These are phyloP conservation scores for Ophioceras dolichostomum DNA, from an alignment of 2,329 filamentous ascomycete genomes.

Conservation along the genomic window DNA sequence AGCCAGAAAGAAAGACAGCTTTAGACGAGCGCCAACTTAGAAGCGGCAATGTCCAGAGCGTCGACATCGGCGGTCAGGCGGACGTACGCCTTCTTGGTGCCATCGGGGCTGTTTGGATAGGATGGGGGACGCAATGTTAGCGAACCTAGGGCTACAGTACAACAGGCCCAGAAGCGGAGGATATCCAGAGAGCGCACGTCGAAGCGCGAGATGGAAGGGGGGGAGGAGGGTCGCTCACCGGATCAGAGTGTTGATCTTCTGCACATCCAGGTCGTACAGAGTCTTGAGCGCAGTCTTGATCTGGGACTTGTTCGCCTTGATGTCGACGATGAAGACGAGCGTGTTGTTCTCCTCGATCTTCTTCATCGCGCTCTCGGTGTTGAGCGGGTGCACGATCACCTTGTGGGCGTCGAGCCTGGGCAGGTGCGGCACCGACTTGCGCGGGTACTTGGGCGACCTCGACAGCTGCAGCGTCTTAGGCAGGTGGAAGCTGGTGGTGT, in stretches of 20 bases:
- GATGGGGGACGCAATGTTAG: too few species aligned
- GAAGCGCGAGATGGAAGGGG: too few species aligned
- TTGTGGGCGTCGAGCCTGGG: conserved; percentile 95
- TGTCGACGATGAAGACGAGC: conserved; percentile 90
- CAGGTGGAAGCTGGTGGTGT: conserved; percentile 89
- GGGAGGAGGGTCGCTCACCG: too few species aligned
- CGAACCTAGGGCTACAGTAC: too few species aligned
- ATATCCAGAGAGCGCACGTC: too few species aligned
- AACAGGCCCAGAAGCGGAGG: too few species aligned
- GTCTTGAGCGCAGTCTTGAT: conserved; percentile 98
- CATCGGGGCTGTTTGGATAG: conserved; percentile 67
- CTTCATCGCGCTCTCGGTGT: conserved; percentile 99
- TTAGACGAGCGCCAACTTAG: conserved; percentile 98
- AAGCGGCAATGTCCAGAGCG: conserved; percentile 97
- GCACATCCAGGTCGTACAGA: conserved; percentile 93
- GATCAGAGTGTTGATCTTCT: conserved; percentile 99
- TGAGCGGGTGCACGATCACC: conserved; percentile 94
- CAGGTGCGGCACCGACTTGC: conserved; percentile 83
- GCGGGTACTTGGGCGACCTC: conserved; percentile 88
- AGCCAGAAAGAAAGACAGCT: conserved; percentile 9
- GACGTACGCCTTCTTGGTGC: conserved; percentile 97
- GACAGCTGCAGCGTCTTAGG: conserved; percentile 93
- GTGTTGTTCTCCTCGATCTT: conserved; percentile 99
- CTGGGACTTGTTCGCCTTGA: conserved; percentile 99
- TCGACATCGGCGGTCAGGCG: conserved; percentile 94